Base-by-base conservation (phyloP, 169 alveolate species). In the Plasmodium vinckei region DNA sequence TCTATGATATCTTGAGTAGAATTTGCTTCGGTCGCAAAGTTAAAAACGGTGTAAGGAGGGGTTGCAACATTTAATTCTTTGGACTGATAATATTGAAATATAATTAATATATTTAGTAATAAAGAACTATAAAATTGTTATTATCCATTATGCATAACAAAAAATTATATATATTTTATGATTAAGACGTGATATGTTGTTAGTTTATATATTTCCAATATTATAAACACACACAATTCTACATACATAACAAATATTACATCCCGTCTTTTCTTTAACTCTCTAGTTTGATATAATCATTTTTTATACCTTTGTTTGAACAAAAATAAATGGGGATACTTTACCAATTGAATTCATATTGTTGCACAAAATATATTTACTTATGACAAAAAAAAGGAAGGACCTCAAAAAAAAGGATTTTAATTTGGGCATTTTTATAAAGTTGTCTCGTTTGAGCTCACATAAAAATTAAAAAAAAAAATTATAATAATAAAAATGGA, bases 31-130 rank as follows among this genome's bases (percentile, higher is more conserved):
- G 88, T 75, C 3, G 88, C 72, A 33, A 75, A 75, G 42, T 75
- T 75, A 53, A 75, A 75, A 75, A 75, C 88, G 9, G 75, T 75
- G 54, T 75, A 75, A 39, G 88, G 88, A 42, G 88, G 88, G 33
- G 61, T 68, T 15, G 88, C 61, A 23, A 75, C 17, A 13, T 65
- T 67, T 25, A 75, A 47, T 63, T 75, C 73, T 23, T 15, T 51
- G 17, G 60, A 10, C 88, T 75, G 49, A 1, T 49, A 13, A 27
- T 39, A 59, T 4, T 42, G 17, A 59, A 19, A 57, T n/a, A 73
- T 7, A 33, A 33, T 33, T 3, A 33, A 33, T 1, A 33, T 4
- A 33, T 0, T 33, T 33, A 33, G 6, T 33, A 33, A 33, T 33
- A 33, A 33, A 17, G 27, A 56, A 56, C 27, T 10, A 56, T 12